Conservation (phyloP, 2,329 filamentous ascomycete genomes). For the Exophiala alcalophila region DNA sequence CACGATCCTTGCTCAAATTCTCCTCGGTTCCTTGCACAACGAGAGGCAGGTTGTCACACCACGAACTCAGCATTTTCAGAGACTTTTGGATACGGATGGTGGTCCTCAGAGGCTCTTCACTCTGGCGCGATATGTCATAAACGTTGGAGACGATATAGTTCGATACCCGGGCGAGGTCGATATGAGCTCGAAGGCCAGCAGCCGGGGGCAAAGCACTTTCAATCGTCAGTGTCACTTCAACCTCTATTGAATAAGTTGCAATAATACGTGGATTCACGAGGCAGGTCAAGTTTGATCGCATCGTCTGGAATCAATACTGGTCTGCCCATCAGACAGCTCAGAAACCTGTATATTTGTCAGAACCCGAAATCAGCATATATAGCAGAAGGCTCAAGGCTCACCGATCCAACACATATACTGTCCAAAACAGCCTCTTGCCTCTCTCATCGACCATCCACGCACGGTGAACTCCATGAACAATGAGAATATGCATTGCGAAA, state of each 20-base stretch:
- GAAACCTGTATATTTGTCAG: slow-evolving; percentile 32
- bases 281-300: slow-evolving; percentile 46
- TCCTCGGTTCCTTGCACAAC: slow-evolving; percentile 40
- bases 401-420: slow-evolving; percentile 51
- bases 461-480: slow-evolving; percentile 50
- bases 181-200: slow-evolving; percentile 46
- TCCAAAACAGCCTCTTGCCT: slow-evolving; percentile 52
- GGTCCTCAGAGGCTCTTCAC: slow-evolving; percentile 29
- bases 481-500: slow-evolving; percentile 49
- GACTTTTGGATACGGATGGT: slow-evolving; percentile 41
- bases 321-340: slow-evolving; percentile 52
- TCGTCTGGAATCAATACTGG: slow-evolving; percentile 50
- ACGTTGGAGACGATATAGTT: slow-evolving; percentile 51
- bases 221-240: not conserved
- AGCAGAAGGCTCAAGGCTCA: slow-evolving; percentile 30
- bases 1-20: slow-evolving; percentile 31
- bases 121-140: slow-evolving; percentile 42
- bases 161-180: slow-evolving; percentile 50
- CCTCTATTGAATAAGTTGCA: not conserved
- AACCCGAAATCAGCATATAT: not conserved
- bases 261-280: slow-evolving; percentile 28
- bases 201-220: slow-evolving; percentile 45
- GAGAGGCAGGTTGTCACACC: slow-evolving; percentile 41
- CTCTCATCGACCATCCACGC: slow-evolving; percentile 44
- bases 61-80: slow-evolving; percentile 44